These are phyloP conservation scores for Pseudogymnoascus sp. DNA, from an alignment of 2,329 filamentous ascomycete genomes.

Conservation along the genomic window DNA sequence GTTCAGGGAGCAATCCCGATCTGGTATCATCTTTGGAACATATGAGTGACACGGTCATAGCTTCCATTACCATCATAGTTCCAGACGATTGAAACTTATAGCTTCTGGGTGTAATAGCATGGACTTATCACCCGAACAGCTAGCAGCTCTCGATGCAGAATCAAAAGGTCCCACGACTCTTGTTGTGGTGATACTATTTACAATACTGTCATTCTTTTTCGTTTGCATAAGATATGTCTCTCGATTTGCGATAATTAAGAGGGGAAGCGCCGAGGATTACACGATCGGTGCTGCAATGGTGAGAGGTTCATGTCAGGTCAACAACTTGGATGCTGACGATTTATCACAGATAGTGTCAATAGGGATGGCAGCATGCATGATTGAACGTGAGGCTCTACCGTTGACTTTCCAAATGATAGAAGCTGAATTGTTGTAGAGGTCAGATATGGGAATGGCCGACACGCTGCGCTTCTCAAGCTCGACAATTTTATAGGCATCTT, in stretches of 20 bases:
- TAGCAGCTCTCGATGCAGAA: background rate
- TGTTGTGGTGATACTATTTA: background rate
- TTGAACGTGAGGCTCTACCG: background rate
- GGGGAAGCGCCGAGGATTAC: background rate
- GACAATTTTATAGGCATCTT: background rate
- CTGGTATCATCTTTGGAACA: background rate
- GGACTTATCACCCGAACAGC: background rate
- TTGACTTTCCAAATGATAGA: background rate
- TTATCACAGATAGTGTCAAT: background rate
- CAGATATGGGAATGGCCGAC: conserved; percentile 15
- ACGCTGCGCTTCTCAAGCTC: conserved; percentile 10
- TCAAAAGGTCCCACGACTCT: background rate
- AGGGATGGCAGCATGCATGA: background rate
- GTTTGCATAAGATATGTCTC: background rate
- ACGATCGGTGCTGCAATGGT: background rate
- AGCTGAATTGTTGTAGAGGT: conserved; percentile 13
- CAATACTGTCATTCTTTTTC: background rate
- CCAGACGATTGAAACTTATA: background rate
- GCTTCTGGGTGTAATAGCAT: conserved; percentile 1
- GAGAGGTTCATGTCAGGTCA: background rate
- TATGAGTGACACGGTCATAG: background rate
- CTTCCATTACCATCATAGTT: background rate
- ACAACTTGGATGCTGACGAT: background rate
- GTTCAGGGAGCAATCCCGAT: background rate
- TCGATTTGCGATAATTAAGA: background rate